Conservation (phyloP, 768 basidiomycete species). For the Suillus hirtellus region DNA sequence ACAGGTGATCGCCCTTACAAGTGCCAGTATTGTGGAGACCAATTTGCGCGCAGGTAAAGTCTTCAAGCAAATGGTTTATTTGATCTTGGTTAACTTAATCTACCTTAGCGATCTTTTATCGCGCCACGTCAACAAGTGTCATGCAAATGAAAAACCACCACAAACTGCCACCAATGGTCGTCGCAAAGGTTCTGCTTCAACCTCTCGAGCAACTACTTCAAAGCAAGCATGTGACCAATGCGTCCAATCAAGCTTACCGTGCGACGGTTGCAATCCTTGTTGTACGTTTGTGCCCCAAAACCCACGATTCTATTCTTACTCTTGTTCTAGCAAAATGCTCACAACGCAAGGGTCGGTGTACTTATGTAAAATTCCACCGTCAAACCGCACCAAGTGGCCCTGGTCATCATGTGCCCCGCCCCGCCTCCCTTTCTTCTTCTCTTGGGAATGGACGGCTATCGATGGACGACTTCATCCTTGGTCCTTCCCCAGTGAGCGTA, state of each 20-base stretch:
- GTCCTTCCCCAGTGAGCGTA: conserved; percentile 35
- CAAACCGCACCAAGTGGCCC: conserved; percentile 80
- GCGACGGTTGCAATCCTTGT: conserved; percentile 80
- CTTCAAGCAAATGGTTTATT: conserved; percentile 11
- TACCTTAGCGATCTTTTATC: conserved; percentile 73
- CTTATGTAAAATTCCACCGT: conserved; percentile 80
- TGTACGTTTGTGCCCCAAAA: conserved; percentile 44
- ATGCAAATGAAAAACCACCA: conserved; percentile 67
- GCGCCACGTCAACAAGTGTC: conserved; percentile 86
- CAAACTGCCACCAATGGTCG: conserved; percentile 41
- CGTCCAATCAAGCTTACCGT: conserved; percentile 70
- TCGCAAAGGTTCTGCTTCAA: conserved; percentile 66
- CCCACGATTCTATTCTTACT: conserved; percentile 12
- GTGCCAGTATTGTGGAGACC: conserved; percentile 85
- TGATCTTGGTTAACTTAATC: conserved; percentile 7
- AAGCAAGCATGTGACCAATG: conserved; percentile 89
- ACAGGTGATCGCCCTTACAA: conserved; percentile 90
- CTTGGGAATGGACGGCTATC: conserved; percentile 29
- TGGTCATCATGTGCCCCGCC: conserved; percentile 52
- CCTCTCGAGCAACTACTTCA: conserved; percentile 72
- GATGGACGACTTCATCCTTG: conserved; percentile 45
- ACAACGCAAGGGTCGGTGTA: conserved; percentile 70
- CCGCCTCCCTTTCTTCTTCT: conserved; percentile 35
- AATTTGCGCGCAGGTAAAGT: conserved; percentile 78
- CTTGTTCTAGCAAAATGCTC: conserved; percentile 59